phyloP scores from a whole-genome alignment of 768 basidiomycete species.

The Agaricus blazei region DNA sequence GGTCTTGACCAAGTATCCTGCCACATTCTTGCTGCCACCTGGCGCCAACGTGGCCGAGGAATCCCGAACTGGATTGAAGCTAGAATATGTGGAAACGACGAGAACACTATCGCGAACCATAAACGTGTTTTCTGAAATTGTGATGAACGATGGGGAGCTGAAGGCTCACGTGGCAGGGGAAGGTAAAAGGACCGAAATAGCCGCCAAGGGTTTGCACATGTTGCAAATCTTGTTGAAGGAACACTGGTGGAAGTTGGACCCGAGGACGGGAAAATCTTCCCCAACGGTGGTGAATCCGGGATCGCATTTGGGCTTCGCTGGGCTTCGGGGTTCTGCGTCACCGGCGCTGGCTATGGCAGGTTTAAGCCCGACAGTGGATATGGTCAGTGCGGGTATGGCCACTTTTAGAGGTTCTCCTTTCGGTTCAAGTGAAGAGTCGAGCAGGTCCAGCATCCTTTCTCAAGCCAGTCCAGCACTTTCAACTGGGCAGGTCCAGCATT shows the following conservation, averaged over 20 bases:
- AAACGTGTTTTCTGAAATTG: constrained; percentile 4
- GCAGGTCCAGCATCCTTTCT: background rate
- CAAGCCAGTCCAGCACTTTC: background rate
- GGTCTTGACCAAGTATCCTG: constrained; percentile 31
- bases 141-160: constrained; percentile 1
- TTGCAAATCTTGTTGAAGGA: constrained; percentile 1
- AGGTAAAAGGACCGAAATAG: constrained; percentile 4
- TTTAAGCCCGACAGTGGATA: background rate
- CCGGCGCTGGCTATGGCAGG: background rate
- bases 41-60: constrained; percentile 1
- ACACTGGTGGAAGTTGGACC: constrained; percentile 11
- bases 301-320: background rate
- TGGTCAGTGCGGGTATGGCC: background rate
- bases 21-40: background rate
- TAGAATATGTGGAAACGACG: constrained; percentile 7
- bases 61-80: background rate
- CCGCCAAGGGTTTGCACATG: constrained; percentile 1
- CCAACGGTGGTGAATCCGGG: background rate
- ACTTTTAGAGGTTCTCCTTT: background rate
- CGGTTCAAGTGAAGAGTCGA: background rate
- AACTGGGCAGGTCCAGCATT: background rate
- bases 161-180: background rate
- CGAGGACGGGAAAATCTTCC: background rate
- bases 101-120: background rate
- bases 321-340: background rate